Evolutionary conservation across 2,329 filamentous ascomycete species (phyloP).

Genomic region (Amylocarpus encephaloides): DNA sequence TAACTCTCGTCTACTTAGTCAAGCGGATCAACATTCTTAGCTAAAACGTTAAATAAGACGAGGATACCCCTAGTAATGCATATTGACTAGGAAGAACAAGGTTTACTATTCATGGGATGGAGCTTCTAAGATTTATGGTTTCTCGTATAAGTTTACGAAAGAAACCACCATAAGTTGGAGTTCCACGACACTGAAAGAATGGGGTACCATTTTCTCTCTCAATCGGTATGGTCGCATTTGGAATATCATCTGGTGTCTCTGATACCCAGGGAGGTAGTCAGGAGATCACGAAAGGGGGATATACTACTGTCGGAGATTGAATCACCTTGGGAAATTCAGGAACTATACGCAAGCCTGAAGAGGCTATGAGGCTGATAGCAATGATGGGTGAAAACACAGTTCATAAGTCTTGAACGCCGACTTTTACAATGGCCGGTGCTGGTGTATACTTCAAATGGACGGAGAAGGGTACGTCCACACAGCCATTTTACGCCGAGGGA

Average conservation of each 20-base stretch:
- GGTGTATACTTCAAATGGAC: neutral
- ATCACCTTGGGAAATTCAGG: neutral
- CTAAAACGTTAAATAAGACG: neutral
- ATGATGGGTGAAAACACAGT: neutral
- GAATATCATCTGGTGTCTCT: neutral
- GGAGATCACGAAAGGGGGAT: neutral
- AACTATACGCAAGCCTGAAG: neutral
- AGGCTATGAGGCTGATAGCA: neutral
- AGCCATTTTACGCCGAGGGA: neutral
- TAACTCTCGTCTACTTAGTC: neutral
- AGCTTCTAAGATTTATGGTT: neutral
- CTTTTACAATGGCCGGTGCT: neutral
- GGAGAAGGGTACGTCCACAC: neutral
- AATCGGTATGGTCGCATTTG: neutral
- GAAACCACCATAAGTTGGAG: neutral
- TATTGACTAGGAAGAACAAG: neutral
- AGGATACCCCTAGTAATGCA: neutral
- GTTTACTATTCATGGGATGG: neutral
- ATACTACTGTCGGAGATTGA: neutral
- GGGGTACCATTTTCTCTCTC: neutral
- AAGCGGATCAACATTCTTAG: neutral
- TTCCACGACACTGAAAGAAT: neutral
- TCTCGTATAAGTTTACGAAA: neutral
- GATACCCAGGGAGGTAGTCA: neutral
- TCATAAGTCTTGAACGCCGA: neutral